Percentiles rank a stretch among this genome's conserved stretches.
Conservation (phyloP, 2,329 filamentous ascomycete genomes). For the Kalmusia sp. region DNA sequence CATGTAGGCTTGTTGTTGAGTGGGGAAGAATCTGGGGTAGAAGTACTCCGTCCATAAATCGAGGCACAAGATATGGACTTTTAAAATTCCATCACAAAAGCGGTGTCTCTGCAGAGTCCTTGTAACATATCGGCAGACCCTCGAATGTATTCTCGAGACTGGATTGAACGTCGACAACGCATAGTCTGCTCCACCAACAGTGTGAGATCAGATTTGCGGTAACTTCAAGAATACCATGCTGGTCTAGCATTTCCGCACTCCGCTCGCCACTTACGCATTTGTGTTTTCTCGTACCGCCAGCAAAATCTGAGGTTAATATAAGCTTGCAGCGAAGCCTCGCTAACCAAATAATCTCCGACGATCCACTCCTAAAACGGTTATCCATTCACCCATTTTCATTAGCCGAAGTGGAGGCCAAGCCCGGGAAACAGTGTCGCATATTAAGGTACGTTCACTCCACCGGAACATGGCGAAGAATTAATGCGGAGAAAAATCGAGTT, state of each 20-base stretch:
- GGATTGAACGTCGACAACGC: too few species aligned
- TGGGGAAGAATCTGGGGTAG: neutral
- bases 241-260: neutral
- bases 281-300: neutral
- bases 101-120: too few species aligned
- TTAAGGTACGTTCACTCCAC: constrained; percentile 6
- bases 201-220: too few species aligned
- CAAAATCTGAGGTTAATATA: neutral
- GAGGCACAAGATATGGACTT: too few species aligned
- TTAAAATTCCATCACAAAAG: neutral
- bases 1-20: neutral
- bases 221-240: too few species aligned
- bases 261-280: neutral
- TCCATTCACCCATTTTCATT: constrained; percentile 4
- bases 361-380: neutral
- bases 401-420: constrained; percentile 5
- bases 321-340: neutral
- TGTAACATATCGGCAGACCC: too few species aligned
- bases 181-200: neutral
- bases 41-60: neutral
- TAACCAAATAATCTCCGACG: neutral
- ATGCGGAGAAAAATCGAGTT: neutral
- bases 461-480: neutral
- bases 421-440: neutral
- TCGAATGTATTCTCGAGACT: too few species aligned